Conservation (phyloP, 2,329 filamentous ascomycete genomes). For the Aspergillus fructus region DNA sequence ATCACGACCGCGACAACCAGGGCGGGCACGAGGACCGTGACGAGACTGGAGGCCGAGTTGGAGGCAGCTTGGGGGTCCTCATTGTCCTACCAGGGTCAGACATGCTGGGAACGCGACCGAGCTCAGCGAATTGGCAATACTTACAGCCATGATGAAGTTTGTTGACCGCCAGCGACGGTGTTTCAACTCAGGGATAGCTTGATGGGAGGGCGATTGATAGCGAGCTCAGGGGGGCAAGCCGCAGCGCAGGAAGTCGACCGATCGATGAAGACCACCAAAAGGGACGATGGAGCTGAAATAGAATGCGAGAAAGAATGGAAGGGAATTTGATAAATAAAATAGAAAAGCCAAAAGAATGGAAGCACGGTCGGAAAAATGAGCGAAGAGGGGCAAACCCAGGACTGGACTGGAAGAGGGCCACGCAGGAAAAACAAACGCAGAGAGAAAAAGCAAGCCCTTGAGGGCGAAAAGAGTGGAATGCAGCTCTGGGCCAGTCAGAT, state of each 20-base stretch:
- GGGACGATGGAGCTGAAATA: neutral
- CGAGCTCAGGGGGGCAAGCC: neutral
- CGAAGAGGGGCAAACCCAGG: neutral
- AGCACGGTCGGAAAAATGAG: neutral
- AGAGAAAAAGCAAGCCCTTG: neutral
- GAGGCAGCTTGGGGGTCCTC: conserved; percentile 20
- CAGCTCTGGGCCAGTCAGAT: neutral
- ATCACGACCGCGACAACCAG: conserved; percentile 46
- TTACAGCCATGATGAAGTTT: conserved; percentile 21
- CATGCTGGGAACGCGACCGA: neutral
- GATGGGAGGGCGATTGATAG: neutral
- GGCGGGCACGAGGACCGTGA: conserved; percentile 51
- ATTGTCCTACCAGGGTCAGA: conserved; percentile 1
- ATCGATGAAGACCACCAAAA: neutral
- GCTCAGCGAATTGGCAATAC: conserved; percentile 4
- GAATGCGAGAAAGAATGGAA: neutral
- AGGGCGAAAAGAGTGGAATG: neutral
- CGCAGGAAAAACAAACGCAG: neutral
- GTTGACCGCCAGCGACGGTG: neutral
- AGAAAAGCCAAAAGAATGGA: neutral
- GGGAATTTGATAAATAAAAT: neutral
- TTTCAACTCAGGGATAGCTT: neutral
- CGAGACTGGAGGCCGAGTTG: conserved; percentile 45
- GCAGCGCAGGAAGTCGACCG: neutral
- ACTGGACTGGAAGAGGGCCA: neutral